These are phyloP conservation scores for Alternaria sp. DNA, from an alignment of 2,329 filamentous ascomycete species.

Conservation along the genomic window DNA sequence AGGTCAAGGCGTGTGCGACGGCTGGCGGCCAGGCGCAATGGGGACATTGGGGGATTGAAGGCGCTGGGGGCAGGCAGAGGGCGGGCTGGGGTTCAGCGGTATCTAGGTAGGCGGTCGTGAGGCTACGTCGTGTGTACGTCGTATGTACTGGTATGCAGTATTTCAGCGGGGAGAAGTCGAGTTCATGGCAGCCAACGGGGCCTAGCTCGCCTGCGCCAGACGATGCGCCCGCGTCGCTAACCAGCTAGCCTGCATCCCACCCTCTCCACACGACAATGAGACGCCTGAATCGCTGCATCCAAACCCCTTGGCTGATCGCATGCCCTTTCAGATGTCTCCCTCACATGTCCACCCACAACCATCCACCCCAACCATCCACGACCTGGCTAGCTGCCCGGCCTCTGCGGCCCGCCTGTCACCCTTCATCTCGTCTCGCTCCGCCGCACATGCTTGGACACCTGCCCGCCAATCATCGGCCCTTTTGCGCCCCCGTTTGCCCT, in stretches of 20 bases:
- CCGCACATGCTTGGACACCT: neutral
- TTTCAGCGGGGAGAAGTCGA: constrained; percentile 2
- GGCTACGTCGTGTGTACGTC: neutral
- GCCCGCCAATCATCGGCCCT: neutral
- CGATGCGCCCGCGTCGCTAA: neutral
- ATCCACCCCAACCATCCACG: too few relatives aligned
- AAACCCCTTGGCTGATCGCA: neutral
- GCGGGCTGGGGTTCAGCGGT: neutral
- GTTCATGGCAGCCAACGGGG: neutral
- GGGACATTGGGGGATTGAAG: constrained; percentile 13
- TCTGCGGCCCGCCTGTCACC: neutral
- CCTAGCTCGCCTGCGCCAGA: neutral
- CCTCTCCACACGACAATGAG: neutral
- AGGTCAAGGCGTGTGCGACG: constrained; percentile 26
- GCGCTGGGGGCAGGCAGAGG: neutral
- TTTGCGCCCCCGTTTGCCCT: neutral
- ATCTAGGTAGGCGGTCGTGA: neutral
- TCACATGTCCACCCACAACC: neutral
- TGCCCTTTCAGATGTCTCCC: neutral
- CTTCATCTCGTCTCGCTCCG: neutral
- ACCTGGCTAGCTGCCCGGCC: neutral
- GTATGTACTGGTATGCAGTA: neutral
- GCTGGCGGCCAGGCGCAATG: constrained; percentile 27
- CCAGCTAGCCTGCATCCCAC: neutral
- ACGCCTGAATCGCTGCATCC: neutral